Evolutionary conservation across 2,329 filamentous ascomycete genomes (phyloP), one percentile per base, ranked within the genome.

Genomic region (Fusarium ambrosium): DNA sequence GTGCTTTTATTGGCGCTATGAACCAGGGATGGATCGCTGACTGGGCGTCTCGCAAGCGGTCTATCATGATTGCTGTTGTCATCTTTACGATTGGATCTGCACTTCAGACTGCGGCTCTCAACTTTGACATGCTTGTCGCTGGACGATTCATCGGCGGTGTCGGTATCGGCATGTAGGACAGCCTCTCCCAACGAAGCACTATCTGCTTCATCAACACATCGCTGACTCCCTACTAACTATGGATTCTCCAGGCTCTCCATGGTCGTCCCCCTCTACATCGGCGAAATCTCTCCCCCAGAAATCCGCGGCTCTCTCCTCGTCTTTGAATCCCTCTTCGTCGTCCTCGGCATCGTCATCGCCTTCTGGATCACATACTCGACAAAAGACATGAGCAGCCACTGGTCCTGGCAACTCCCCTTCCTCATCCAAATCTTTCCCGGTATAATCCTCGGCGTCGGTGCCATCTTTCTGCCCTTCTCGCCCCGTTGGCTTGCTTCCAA

Each of bases 1-100:
- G 85, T 62, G 86, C 85, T 13, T 87, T 85, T 36, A 65, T 72
- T 4, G 70, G 70, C 27, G 66, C 66, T 1, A 62, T 69, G 41
- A 69, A 66, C n/a, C 66, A 69, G 56, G 66, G 66, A 1, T 72
- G 69, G 69, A 51, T 72, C 6, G 63, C 69, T 2, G 55, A 58
- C 14, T 58, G 55, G 55, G 55, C 55, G 5, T 58, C 55, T 5
- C 55, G 55, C 8, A 58, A 58, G 34, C 2, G 55, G 11, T 58
- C 55, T 1, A 58, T 58, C 32, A 58, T 58, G 55, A 58, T 58
- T 37, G 55, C 55, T n/a, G 55, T 58, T 24, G 55, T 36, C 4
- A 27, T 58, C 20, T 58, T 58, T 37, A 37, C 55, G n/a, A 24
- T 58, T 37, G 55, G 55, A 0, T 39, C 55, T 27, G 55, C 55